These are phyloP conservation scores for Musa balbisiana DNA, from an alignment of 202 grass and related monocot genomes.

Conservation along the genomic window DNA sequence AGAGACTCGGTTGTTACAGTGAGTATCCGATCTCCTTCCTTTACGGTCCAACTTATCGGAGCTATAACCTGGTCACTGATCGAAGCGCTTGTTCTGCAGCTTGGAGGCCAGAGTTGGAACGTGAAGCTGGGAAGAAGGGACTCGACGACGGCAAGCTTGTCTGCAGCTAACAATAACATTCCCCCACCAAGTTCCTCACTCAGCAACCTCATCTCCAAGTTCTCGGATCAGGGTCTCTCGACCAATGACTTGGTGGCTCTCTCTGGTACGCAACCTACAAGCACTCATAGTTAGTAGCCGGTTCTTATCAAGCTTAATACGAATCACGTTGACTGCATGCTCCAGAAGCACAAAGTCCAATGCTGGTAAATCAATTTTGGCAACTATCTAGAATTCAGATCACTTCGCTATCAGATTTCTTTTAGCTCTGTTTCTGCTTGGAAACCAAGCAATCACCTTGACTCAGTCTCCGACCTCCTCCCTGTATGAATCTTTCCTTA, in stretches of 20 bases:
- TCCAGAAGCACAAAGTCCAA: not conserved
- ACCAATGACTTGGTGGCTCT: conserved; percentile 75
- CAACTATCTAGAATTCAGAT: not conserved
- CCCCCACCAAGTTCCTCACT: conserved; percentile 54
- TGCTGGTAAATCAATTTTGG: not conserved
- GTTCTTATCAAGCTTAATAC: not conserved
- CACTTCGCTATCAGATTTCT: not conserved
- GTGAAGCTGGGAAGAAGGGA: conserved; percentile 14
- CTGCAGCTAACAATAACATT: conserved; percentile 42
- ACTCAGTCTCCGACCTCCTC: no score
- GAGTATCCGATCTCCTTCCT: conserved; percentile 17
- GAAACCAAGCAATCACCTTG: no score
- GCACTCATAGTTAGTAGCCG: not conserved
- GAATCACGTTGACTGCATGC: not conserved
- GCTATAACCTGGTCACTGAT: not conserved
- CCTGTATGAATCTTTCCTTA: no score
- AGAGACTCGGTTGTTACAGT: conserved; percentile 64
- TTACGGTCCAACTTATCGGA: no score
- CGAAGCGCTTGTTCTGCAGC: not conserved
- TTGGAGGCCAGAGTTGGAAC: not conserved
- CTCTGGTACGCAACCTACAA: conserved; percentile 32
- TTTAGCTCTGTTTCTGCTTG: not conserved
- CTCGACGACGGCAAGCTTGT: conserved; percentile 5
- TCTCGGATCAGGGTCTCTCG: conserved; percentile 65
- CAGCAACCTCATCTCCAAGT: conserved; percentile 61